Base-by-base conservation (phyloP, 805 yeast species). In the Candida schatavii region DNA sequence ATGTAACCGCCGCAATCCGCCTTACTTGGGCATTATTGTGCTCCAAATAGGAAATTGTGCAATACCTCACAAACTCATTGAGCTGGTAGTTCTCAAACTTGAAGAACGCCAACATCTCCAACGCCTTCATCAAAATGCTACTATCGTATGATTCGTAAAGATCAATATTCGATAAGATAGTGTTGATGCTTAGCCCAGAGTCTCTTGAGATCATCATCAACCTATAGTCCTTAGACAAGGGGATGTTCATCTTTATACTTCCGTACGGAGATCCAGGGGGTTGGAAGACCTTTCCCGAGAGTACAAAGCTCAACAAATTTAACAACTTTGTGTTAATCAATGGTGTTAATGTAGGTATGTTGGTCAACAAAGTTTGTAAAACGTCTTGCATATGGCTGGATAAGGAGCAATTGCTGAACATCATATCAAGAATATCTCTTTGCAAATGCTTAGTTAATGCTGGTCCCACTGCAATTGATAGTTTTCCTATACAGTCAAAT, bases 381-480 rank as follows among this genome's bases (percentile, higher is more conserved):
- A 93, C 85, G 45, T 81, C 80, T 55, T 88, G 83, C 81, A 91
- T 81, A 47, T 85, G 83, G 49, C 80, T 83, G n/a, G 88, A 84
- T 40, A 91, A 73, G 0, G 96, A 86, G 46, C 96, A 88, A 37
- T 83, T 77, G 27, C 68, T 63, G 51, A 91, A 74, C 65, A 91
- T 77, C 63, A 86, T 72, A 49, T 85, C 90, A 39, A 91, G 65
- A 18, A 91, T 74, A 53, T 88, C 95, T 46, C 83, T 77, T 48
- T 88, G 90, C 42, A 93, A 66, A 57, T 88, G 89, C 56, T 91
- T 93, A 0, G 97, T 87, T 42, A 91, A 69, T 0, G 96, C 95
- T 10, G 96, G 95, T 0, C 97, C 97, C 13, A 91, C 88, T 0
- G 98, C 91, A 20, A 76, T 75, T 0, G 97, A 90, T 28, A 93